A percentile compares a stretch with the other conserved stretches of the same genome.
Conservation (phyloP, 192 early-diverging fungal species). For the Coemansia sp. region DNA sequence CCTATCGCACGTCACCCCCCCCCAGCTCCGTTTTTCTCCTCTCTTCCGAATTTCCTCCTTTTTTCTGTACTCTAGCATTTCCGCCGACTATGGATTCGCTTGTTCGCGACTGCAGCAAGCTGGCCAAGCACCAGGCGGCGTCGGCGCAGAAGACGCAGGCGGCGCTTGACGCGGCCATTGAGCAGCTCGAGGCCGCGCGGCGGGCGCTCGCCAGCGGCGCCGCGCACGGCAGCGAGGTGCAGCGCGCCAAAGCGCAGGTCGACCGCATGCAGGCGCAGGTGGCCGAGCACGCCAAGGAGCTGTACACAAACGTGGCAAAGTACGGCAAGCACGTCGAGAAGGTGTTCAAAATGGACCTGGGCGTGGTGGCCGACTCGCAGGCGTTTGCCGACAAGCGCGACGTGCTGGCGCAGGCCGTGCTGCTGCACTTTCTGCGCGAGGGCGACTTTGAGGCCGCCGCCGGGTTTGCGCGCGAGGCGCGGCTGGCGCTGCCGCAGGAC, state of each 20-base stretch:
- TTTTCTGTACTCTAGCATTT: too few relatives aligned
- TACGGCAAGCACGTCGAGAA: slow-evolving; percentile 75
- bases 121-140: slow-evolving; percentile 59
- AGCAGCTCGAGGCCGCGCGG: slow-evolving; percentile 33
- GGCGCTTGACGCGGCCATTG: slow-evolving; percentile 46
- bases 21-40: neutral
- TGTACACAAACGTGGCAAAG: slow-evolving; percentile 57
- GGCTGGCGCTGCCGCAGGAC: slow-evolving; percentile 40
- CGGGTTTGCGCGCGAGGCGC: slow-evolving; percentile 44
- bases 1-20: neutral
- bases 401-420: slow-evolving; percentile 60
- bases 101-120: slow-evolving; percentile 61
- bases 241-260: slow-evolving; percentile 27
- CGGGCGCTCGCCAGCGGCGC: neutral
- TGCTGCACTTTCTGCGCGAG: slow-evolving; percentile 77
- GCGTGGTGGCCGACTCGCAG: slow-evolving; percentile 59
- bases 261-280: slow-evolving; percentile 19
- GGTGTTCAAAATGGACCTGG: slow-evolving; percentile 67
- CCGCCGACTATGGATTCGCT: slow-evolving; percentile 75
- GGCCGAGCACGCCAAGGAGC: slow-evolving; percentile 60
- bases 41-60: neutral
- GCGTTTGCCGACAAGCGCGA: slow-evolving; percentile 71
- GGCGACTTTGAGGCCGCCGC: slow-evolving; percentile 81
- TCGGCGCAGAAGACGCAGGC: slow-evolving; percentile 47
- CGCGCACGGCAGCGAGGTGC: neutral